Conservation (phyloP, 2,329 filamentous ascomycete species). For the Ophiostoma sp. region DNA sequence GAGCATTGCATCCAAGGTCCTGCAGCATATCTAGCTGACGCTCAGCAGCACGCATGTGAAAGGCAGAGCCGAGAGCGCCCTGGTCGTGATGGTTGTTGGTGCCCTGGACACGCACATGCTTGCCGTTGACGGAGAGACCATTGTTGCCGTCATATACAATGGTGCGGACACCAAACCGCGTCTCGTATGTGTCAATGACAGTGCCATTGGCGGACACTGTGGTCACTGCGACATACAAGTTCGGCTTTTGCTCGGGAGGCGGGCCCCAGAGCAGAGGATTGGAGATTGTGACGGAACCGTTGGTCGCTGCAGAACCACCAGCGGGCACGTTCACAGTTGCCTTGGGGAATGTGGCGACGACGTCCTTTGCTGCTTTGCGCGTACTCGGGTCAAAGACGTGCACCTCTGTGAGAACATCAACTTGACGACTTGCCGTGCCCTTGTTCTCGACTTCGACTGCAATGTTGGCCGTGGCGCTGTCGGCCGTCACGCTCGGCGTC, state of each 20-base stretch:
- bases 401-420: slow-evolving; percentile 46
- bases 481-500: slow-evolving; percentile 45
- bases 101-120: slow-evolving; percentile 47
- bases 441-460: slow-evolving; percentile 50
- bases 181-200: slow-evolving; percentile 45
- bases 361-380: slow-evolving; percentile 34
- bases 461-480: slow-evolving; percentile 48
- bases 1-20: slow-evolving; percentile 52
- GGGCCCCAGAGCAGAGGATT: slow-evolving; percentile 53
- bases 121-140: slow-evolving; percentile 50
- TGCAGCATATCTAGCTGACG: slow-evolving; percentile 52
- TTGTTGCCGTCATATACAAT: slow-evolving; percentile 43
- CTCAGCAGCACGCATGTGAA: slow-evolving; percentile 50
- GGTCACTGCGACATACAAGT: slow-evolving; percentile 51
- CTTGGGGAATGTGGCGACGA: slow-evolving; percentile 40
- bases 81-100: slow-evolving; percentile 54
- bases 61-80: slow-evolving; percentile 52
- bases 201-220: slow-evolving; percentile 34
- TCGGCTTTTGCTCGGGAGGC: slow-evolving; percentile 45
- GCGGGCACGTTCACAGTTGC: slow-evolving; percentile 36
- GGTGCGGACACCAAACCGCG: slow-evolving; percentile 51
- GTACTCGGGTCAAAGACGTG: slow-evolving; percentile 41
- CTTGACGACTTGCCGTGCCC: slow-evolving; percentile 34
- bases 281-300: slow-evolving; percentile 38
- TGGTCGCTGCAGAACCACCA: slow-evolving; percentile 38